Conservation (phyloP, 2,329 filamentous ascomycete species). For the Ambrosiella cleistominuta region DNA sequence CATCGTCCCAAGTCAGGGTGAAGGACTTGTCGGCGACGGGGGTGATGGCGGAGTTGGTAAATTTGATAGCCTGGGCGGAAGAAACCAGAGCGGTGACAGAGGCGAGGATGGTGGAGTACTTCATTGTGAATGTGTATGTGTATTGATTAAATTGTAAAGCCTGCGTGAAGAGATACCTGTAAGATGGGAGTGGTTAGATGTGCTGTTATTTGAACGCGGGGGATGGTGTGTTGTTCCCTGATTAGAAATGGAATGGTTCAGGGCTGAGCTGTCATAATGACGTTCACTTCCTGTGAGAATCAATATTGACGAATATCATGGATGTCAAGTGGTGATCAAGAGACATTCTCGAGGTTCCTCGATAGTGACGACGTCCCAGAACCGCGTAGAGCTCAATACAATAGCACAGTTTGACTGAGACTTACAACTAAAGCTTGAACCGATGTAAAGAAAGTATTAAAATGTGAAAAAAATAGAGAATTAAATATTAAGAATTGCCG, state of each 20-base stretch:
- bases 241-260: not conserved
- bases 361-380: not conserved
- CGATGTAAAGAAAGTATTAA: not conserved
- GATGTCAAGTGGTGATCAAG: not conserved
- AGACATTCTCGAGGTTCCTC: not conserved
- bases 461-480: not conserved
- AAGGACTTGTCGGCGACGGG: constrained; percentile 34
- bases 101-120: constrained; percentile 32
- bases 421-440: constrained; percentile 2
- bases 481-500: not conserved
- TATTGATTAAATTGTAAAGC: constrained; percentile 1
- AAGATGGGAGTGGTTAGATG: not conserved
- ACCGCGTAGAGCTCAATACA: no score
- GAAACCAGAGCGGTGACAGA: constrained; percentile 29
- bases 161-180: constrained; percentile 2
- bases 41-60: constrained; percentile 29
- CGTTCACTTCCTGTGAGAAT: not conserved
- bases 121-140: constrained; percentile 30
- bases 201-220: not conserved
- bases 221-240: not conserved
- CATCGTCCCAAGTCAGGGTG: constrained; percentile 33
- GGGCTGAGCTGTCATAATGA: not conserved
- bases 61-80: constrained; percentile 28
- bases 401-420: not conserved
- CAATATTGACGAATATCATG: not conserved